Percentiles rank a stretch among this genome's conserved stretches.
phyloP scores from a whole-genome alignment of 305 asterid genomes.

The Lippia alba region DNA sequence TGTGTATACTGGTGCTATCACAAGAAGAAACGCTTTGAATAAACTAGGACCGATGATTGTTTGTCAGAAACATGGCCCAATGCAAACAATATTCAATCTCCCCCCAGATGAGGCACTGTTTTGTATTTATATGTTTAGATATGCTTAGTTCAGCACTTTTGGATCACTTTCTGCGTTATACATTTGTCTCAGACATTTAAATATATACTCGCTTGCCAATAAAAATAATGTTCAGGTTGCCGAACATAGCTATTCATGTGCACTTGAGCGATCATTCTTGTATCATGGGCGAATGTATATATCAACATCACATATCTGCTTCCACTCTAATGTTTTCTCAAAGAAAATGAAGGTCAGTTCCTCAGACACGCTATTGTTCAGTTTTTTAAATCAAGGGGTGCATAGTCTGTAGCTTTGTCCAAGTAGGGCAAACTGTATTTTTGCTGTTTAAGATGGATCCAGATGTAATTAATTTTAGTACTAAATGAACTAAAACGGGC shows the following conservation, averaged over 20 bases:
- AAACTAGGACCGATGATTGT: constrained; percentile 69
- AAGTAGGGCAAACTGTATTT: no score
- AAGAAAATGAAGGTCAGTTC: constrained; percentile 90
- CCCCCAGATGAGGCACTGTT: constrained; percentile 83
- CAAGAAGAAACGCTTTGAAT: constrained; percentile 55
- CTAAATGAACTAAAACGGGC: no score
- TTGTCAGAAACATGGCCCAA: constrained; percentile 86
- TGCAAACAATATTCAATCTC: constrained; percentile 85
- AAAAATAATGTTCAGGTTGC: constrained; percentile 58
- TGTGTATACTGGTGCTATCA: constrained; percentile 61
- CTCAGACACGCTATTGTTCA: constrained; percentile 28
- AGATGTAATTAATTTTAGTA: no score
- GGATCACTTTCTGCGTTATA: constrained; percentile 28
- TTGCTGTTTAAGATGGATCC: no score
- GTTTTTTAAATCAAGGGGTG: no score
- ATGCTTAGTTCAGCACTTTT: constrained; percentile 27
- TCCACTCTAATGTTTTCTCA: constrained; percentile 90
- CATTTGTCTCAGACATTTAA: constrained; percentile 4
- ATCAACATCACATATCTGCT: constrained; percentile 91
- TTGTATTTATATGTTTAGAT: constrained; percentile 23
- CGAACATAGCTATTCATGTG: constrained; percentile 94
- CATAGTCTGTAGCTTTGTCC: no score
- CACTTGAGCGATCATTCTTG: constrained; percentile 92
- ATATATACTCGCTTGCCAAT: constrained; percentile 30
- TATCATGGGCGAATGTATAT: constrained; percentile 95